These are phyloP conservation scores for Cladosporium oxysporum DNA, from an alignment of 2,329 filamentous ascomycete species.

Conservation along the genomic window DNA sequence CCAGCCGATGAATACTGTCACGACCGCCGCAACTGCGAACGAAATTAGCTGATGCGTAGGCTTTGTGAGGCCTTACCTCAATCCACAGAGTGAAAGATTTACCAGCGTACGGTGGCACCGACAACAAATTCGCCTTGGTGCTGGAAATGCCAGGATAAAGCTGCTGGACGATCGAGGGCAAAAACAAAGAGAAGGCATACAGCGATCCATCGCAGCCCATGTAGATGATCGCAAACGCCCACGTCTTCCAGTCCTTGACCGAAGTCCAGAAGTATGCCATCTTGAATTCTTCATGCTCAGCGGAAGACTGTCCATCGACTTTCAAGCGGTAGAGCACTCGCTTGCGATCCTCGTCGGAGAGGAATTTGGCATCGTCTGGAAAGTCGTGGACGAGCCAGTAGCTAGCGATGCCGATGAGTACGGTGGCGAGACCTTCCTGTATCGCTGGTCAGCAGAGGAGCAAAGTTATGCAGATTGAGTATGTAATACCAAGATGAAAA, in stretches of 20 bases:
- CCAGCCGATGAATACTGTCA: constrained; percentile 71
- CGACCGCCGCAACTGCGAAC: constrained; percentile 57
- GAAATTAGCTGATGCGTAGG: neutral
- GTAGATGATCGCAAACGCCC: constrained; percentile 71
- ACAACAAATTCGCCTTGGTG: constrained; percentile 69
- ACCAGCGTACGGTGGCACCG: constrained; percentile 71
- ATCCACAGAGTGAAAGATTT: neutral
- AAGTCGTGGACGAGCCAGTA: constrained; percentile 85
- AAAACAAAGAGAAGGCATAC: constrained; percentile 75
- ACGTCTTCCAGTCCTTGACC: constrained; percentile 83
- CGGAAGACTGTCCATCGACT: constrained; percentile 71
- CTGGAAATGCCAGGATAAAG: constrained; percentile 52
- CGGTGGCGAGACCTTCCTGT: constrained; percentile 64
- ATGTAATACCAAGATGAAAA: constrained; percentile 11
- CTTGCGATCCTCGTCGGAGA: constrained; percentile 67
- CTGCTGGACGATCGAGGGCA: constrained; percentile 74
- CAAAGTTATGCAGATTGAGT: neutral
- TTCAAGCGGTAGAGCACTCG: constrained; percentile 72
- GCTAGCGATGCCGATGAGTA: constrained; percentile 66
- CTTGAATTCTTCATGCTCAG: constrained; percentile 73
- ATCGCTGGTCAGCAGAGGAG: neutral
- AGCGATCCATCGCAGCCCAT: constrained; percentile 73
- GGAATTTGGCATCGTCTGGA: constrained; percentile 68
- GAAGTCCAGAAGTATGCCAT: constrained; percentile 71
- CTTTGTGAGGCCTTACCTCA: neutral